Evolutionary conservation across 257 asterid genomes (phyloP).

Genomic region (Avicennia marina): DNA sequence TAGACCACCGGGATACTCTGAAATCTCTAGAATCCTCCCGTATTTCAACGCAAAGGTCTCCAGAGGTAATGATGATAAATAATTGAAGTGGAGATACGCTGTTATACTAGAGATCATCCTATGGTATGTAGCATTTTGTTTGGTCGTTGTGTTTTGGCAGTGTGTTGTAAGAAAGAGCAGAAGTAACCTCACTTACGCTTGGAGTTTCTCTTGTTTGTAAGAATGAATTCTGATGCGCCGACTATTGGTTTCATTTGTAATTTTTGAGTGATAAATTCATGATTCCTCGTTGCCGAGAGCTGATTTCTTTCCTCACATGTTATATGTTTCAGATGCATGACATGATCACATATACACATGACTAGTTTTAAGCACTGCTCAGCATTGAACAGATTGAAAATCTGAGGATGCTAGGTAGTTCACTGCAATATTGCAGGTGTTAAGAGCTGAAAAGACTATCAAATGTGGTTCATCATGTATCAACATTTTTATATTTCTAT

Average conservation of each 20-base stretch:
- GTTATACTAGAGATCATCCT: slow-evolving; percentile 9
- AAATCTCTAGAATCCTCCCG: slow-evolving; percentile 14
- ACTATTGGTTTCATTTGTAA: slow-evolving; percentile 10
- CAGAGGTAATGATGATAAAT: slow-evolving; percentile 14
- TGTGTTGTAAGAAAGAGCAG: slow-evolving; percentile 28
- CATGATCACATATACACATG: not conserved
- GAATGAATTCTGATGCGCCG: slow-evolving; percentile 6
- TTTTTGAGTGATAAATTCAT: slow-evolving; percentile 20
- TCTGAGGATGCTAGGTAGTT: not conserved
- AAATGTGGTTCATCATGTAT: too few species aligned
- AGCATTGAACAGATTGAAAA: not conserved
- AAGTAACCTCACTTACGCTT: slow-evolving; percentile 8
- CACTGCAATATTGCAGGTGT: not conserved
- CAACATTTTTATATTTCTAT: too few species aligned
- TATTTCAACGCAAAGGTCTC: slow-evolving; percentile 17
- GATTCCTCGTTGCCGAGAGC: not conserved
- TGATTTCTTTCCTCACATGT: not conserved
- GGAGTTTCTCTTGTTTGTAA: not conserved
- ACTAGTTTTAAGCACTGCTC: not conserved
- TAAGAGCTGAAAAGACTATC: not conserved
- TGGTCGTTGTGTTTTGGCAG: slow-evolving; percentile 11
- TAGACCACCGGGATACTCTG: too few species aligned
- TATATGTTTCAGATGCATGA: not conserved
- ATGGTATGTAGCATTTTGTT: slow-evolving; percentile 19
- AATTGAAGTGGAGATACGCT: slow-evolving; percentile 24